Evolutionary conservation across 495 filamentous ascomycete genomes (phyloP).

Genomic region (Platismatia glauca): DNA sequence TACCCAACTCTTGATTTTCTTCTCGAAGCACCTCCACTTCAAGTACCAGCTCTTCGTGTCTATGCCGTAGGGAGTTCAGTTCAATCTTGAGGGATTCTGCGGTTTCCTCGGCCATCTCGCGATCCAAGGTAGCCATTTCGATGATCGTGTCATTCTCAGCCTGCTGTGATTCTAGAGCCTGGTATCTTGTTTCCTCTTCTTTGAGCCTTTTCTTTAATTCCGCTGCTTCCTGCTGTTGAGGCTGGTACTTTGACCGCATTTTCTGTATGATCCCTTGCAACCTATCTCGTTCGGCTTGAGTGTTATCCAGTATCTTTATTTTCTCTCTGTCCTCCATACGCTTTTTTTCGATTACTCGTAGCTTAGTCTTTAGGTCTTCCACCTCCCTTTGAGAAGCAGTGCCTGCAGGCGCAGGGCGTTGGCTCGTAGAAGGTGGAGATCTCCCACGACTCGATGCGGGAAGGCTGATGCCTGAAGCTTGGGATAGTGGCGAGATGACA

Average conservation of each 20-base stretch:
- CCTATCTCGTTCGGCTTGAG: constrained; percentile 73
- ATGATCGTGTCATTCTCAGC: constrained; percentile 74
- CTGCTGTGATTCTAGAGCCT: constrained; percentile 61
- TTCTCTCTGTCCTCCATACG: constrained; percentile 80
- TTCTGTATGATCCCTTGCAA: constrained; percentile 88
- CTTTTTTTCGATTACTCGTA: constrained; percentile 74
- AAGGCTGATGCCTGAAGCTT: constrained; percentile 12
- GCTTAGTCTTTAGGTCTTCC: constrained; percentile 70
- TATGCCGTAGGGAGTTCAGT: constrained; percentile 64
- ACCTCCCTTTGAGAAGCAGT: constrained; percentile 54
- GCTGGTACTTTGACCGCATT: constrained; percentile 78
- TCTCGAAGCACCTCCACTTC: constrained; percentile 81
- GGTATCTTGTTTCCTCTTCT: constrained; percentile 59
- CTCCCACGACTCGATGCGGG: constrained; percentile 14
- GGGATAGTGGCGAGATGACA: constrained; percentile 12
- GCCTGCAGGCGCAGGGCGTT: constrained; percentile 6
- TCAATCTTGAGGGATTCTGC: constrained; percentile 74
- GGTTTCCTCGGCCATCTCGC: constrained; percentile 94
- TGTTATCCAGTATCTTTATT: constrained; percentile 64
- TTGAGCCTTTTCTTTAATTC: constrained; percentile 69
- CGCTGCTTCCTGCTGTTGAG: constrained; percentile 70
- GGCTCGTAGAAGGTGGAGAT: constrained; percentile 16
- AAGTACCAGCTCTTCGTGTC: constrained; percentile 73
- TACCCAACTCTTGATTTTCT: constrained; percentile 73
- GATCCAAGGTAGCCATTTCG: constrained; percentile 82